Conservation (phyloP, 129 eudicot genomes). For the Tagetes patula region DNA sequence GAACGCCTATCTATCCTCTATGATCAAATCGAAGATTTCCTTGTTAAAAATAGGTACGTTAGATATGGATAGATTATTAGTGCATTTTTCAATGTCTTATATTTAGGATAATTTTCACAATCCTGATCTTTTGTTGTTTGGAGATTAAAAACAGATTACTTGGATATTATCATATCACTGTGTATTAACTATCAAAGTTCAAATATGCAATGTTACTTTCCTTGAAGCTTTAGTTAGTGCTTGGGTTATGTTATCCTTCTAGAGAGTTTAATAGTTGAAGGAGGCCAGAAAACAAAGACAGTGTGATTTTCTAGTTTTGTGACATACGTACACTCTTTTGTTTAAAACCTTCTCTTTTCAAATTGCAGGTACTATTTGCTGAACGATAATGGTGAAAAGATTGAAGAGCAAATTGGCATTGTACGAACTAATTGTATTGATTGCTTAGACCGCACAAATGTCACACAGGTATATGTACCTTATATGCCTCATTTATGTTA, state of each 20-base stretch:
- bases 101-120: not conserved
- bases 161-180: not conserved
- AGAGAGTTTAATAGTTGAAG: not conserved
- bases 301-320: not conserved
- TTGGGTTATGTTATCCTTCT: not conserved
- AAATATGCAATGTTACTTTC: conserved; percentile 11
- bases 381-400: conserved; percentile 83
- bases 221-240: not conserved
- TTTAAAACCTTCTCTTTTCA: conserved; percentile 9
- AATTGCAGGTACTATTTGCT: conserved; percentile 65
- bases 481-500: not conserved
- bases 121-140: conserved; percentile 1
- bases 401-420: conserved; percentile 74
- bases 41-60: conserved; percentile 69
- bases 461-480: conserved; percentile 67
- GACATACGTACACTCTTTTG: not conserved
- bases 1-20: conserved; percentile 89
- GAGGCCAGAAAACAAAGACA: not conserved
- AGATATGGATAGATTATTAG: not conserved
- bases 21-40: conserved; percentile 75
- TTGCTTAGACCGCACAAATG: conserved; percentile 98
- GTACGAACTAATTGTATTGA: conserved; percentile 94
- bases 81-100: not conserved
- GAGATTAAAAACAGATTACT: not conserved
- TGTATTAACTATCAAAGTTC: conserved; percentile 9